Conservation (phyloP, 805 yeast species). For the Candida chilensis region DNA sequence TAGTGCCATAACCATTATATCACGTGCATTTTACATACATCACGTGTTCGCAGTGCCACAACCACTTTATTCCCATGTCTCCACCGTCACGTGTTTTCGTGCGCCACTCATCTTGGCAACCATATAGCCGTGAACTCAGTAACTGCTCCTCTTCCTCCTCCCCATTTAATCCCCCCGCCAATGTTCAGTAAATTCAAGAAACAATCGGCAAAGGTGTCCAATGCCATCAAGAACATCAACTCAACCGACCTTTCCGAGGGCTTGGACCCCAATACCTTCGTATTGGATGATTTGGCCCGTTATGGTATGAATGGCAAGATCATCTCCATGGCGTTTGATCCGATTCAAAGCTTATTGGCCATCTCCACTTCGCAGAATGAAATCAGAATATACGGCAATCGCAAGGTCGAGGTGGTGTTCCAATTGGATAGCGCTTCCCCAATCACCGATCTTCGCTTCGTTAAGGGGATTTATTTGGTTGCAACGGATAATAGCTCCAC, state of each 20-base stretch:
- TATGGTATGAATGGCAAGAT: slow-evolving; percentile 63
- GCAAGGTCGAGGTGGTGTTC: slow-evolving; percentile 64
- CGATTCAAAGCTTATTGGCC: slow-evolving; percentile 81
- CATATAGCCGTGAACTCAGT: no score
- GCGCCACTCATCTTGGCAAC: no score
- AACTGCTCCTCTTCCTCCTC: no score
- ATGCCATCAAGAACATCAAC: slow-evolving; percentile 5
- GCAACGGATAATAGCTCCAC: slow-evolving; percentile 56
- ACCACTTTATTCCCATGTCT: no score
- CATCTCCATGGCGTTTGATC: slow-evolving; percentile 70
- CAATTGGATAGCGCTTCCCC: slow-evolving; percentile 39
- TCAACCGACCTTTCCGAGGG: slow-evolving; percentile 16
- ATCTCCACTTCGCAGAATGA: slow-evolving; percentile 64
- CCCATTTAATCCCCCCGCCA: no score
- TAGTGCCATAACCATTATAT: no score
- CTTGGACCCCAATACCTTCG: slow-evolving; percentile 13
- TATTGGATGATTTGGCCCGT: slow-evolving; percentile 16
- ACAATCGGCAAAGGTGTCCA: slow-evolving; percentile 2
- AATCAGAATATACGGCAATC: slow-evolving; percentile 77
- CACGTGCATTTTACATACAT: no score
- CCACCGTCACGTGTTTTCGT: no score
- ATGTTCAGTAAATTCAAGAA: slow-evolving; percentile 1
- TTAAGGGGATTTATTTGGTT: slow-evolving; percentile 75
- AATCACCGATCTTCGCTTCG: slow-evolving; percentile 50
- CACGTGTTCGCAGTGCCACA: no score